Evolutionary conservation across 1,139 yeast species (phyloP), one percentile per base, ranked within the genome.

Genomic region (Geotrichum candidum): DNA sequence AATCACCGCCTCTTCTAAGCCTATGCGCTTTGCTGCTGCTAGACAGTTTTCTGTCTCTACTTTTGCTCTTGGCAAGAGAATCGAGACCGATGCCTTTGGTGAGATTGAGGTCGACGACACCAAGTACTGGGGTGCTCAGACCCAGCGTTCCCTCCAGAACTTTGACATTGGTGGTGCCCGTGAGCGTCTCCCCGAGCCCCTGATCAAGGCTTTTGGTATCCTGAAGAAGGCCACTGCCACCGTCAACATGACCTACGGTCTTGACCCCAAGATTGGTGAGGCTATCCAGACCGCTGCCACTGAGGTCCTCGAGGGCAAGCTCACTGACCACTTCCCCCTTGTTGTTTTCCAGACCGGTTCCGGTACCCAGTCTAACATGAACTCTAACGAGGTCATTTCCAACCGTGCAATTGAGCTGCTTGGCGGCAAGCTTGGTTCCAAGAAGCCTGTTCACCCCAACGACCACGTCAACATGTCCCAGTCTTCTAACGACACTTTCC

Each of bases 291-390:
- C 86, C 74, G 99, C 99, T 61, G 98, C 99, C 62, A 87, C 90
- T 70, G 99, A 94, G 77, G 98, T 94, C 56, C 82, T 89, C 61
- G 90, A 87, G 69, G 99, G 99, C 68, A 89, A 91, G 76, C 84
- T 94, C 74, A 84, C 86, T 67, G 96, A 88, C 68, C 96, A 95
- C 76, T 94, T 94, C 86, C 99, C 99, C 64, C 83, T 94, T 75
- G 99, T 94, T 65, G 97, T 94, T 57, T 94, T 90, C 86, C 99
- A 94, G 81, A 94, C 99, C 64, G 99, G 99, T 63, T 90, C 97
- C 23, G 99, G 99, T 75, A 94, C 99, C 65, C 99, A 94, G 79
- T 87, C 96, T 67, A 94, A 94, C 82, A 94, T 94, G 99, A 92
- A 94, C 77, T 96, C 98, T 73, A 94, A 94, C 76, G 99, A 94